A percentile compares a stretch with the other conserved stretches of the same genome.
These are phyloP conservation scores for Schizonepeta tenuifolia DNA, from an alignment of 257 asterid genomes.

Conservation along the genomic window DNA sequence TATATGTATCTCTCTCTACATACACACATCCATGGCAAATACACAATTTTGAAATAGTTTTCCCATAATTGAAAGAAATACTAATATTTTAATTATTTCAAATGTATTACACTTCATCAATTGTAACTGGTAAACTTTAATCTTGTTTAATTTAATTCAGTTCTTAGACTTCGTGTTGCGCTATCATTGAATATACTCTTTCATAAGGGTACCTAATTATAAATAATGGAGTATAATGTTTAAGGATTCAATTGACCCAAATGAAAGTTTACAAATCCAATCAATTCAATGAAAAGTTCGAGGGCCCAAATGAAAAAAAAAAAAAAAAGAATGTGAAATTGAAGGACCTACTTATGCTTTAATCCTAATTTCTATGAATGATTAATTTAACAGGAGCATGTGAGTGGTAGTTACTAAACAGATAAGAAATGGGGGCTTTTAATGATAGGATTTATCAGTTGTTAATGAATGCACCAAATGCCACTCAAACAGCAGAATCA, in stretches of 20 bases:
- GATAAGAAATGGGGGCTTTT: constrained; percentile 31
- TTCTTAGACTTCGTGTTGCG: neutral
- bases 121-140: neutral
- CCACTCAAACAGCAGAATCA: constrained; percentile 21
- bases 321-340: too few relatives aligned
- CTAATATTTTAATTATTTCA: too few relatives aligned
- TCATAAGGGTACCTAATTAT: neutral
- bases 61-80: neutral
- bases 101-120: too few relatives aligned
- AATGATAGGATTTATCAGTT: constrained; percentile 34
- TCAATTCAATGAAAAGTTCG: neutral
- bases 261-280: neutral
- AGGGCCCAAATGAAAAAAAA: neutral
- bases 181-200: neutral
- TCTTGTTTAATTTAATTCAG: too few relatives aligned
- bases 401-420: constrained; percentile 52
- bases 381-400: constrained; percentile 39
- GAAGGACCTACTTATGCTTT: neutral
- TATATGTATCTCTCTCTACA: neutral
- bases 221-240: neutral
- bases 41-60: neutral
- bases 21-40: neutral
- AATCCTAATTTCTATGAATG: constrained; percentile 7
- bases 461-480: constrained; percentile 46
- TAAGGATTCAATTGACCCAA: neutral